Base-by-base conservation (phyloP, 1,139 yeast species). In the Debaryomyces fabryi region DNA sequence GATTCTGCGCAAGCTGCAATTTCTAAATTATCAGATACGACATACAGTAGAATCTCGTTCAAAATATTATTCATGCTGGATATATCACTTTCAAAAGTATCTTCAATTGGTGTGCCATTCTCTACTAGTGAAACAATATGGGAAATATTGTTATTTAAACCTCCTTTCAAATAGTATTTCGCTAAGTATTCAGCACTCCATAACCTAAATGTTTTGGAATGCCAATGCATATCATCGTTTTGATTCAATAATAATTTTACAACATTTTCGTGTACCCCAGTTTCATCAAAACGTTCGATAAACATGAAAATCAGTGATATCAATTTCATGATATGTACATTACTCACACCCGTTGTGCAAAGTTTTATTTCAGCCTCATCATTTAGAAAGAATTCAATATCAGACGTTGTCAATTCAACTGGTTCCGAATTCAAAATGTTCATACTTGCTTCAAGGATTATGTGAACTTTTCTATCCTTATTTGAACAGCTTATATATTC, bases 151-250 rank as follows among this genome's bases (percentile, higher is more conserved):
- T 49, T 43, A 3, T 45, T 39, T 5, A 52, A 36, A 1, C 52
- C 58, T 7, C 58, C 59, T 7, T 44, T 45, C 15, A 68, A 52
- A 53, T 76, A 80, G 49, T 60, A 76, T 2, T 62, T 53, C 0
- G 82, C 81, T 18, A 82, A 57, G 48, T 72, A 73, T 13, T 66
- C 63, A 0, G 77, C 76, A 43, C 72, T 64, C 79, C 84, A 81
- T 0, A 60, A 20, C 2, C 60, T 60, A 50, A 78, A 71, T 0
- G 52, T 52, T 3, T 46, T 44, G 1, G 67, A 52, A 2, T 49
- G 29, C 6, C 36, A 25, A 13, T 46, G 46, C 6, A 49, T 50
- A 7, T 37, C 3, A 21, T 48, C 46, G 1, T 50, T 42, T 2
- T 56, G 41, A 3, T 53, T 38, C 40, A 65, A 44, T 7, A 70